Base-by-base conservation (phyloP, 2,329 filamentous ascomycete species). In the Xylariales sp. region DNA sequence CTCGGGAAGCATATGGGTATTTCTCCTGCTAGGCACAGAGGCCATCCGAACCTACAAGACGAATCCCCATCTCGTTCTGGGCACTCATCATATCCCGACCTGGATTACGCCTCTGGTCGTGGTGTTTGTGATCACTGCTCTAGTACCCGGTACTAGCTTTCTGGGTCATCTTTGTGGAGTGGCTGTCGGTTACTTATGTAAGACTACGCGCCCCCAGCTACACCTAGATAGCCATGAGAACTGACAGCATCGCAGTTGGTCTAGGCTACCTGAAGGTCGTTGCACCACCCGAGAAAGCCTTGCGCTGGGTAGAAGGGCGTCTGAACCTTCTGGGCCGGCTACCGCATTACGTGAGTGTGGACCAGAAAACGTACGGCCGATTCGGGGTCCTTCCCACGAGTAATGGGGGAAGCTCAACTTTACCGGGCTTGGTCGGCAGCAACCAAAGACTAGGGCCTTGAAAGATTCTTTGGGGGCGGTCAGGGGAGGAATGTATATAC, bases 331-430 rank as follows among this genome's bases (percentile, higher is more conserved):
- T 95, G 16, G 86, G 82, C 15, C 76, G 88, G 45, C 66, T 97
- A 19, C 91, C 91, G 32, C 88, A 95, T 64, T 97, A 95, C 56
- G 85, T 97, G 35, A 94, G 87, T 43, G 83, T 96, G 12, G 91
- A 97, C 57, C 90, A 95, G 64, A 96, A 95, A 73, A 95, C 88
- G 5, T 95, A 91, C 56, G 91, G 91, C 6, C 77, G 91, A 40
- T 96, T 95, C 55, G 91, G 91, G 2, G 86, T 96, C 11, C 69
- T 97, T 43, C 91, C 90, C 3, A 74, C 80, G 1, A 70, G 55
- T 50, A 56, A 56, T 29, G 59, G 63, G 41, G 58, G 64, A 14
- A 54, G 62, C 33, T 58, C 65, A 5, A 66, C 69, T 47, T 61
- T 73, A 12, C 69, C 74, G 1, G 80, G 80, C 41, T 76, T 86